Evolutionary conservation across 2,329 filamentous ascomycete genomes (phyloP), one percentile per base, ranked within the genome.

Genomic region (Stagonosporopsis cucurbitacearum): DNA sequence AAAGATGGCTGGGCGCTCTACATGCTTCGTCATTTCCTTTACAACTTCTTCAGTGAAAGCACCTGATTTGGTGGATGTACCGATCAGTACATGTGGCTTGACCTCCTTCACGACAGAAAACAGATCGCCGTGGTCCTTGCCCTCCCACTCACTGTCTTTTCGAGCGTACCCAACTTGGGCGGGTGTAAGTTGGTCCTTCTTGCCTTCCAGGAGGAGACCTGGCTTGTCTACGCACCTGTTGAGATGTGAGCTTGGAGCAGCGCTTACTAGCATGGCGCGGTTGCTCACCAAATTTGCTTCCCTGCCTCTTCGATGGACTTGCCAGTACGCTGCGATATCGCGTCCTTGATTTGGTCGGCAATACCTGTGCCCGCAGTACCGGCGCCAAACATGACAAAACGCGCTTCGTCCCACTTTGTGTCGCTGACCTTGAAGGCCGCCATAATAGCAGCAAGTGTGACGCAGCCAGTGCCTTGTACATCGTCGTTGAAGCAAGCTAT

Each of bases 401-500:
- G 83, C 13, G 90, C 75, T 55, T 96, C 90, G 8, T 80, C 76
- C 36, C 96, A 79, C 48, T 88, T 85, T 49, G 88, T 77, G 2
- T 86, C 81, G 57, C 82, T 86, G 7, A 94, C 86, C 57, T 90
- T 85, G 7, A 93, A 79, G 0, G 85, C 92, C 0, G 91, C 86
- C 79, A 91, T 86, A 59, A 96, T 88, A 1, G 89, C 92, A 0
- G 92, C 92, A 0, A 96, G 82, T 0, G 92, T 94, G 1, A 96
- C 91, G 56, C 90, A 94, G 0, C 92, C 92, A 0, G 92, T 96
- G 1, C 92, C 92, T 73, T 96, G 92, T 0, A 96, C 87, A 71
- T 96, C 92, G 55, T 96, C 92, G 67, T 96, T 96, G 81, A 96
- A 96, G 73, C 91, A 96, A 0, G 92, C 82, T 7, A 94, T 88